Percentiles rank a stretch among this genome's conserved stretches.
Conservation (phyloP, 495 filamentous ascomycete genomes). For the Tuber indicum region DNA sequence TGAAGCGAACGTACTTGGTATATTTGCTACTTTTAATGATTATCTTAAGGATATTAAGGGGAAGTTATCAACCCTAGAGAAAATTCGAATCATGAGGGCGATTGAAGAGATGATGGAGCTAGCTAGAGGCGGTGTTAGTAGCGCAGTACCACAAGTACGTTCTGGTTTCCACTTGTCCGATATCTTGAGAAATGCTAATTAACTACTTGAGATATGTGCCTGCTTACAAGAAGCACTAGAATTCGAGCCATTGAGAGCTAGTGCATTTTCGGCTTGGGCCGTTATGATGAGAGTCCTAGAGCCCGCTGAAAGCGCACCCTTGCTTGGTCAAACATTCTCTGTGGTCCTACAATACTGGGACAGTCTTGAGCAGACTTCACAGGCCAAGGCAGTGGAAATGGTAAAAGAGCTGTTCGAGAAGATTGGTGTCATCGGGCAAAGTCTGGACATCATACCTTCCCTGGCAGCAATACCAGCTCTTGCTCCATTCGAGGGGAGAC, state of each 20-base stretch:
- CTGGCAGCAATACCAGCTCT: conserved; percentile 65
- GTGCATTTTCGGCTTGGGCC: conserved; percentile 78
- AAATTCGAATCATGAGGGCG: conserved; percentile 66
- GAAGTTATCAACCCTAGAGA: conserved; percentile 57
- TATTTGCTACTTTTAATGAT: conserved; percentile 75
- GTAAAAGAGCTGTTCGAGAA: conserved; percentile 61
- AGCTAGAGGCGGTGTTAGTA: conserved; percentile 60
- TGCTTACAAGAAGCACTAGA: conserved; percentile 79
- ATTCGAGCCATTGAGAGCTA: conserved; percentile 61
- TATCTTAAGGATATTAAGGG: conserved; percentile 65
- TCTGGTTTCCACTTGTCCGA: conserved; percentile 7
- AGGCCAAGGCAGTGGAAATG: conserved; percentile 53
- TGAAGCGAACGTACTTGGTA: conserved; percentile 75
- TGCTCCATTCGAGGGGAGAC: conserved; percentile 55
- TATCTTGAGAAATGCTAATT: conserved; percentile 12
- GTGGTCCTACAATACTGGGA: conserved; percentile 77
- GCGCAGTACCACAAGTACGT: conserved; percentile 76
- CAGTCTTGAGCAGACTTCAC: conserved; percentile 56
- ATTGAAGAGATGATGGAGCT: conserved; percentile 83
- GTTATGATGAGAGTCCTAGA: conserved; percentile 65
- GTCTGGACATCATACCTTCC: conserved; percentile 68
- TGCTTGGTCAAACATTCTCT: conserved; percentile 82
- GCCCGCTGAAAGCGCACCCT: conserved; percentile 66
- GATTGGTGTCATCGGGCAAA: conserved; percentile 53
- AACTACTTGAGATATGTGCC: conserved; percentile 57